Evolutionary conservation across 2,329 filamentous ascomycete species (phyloP).

Genomic region (Trichoderma breve): DNA sequence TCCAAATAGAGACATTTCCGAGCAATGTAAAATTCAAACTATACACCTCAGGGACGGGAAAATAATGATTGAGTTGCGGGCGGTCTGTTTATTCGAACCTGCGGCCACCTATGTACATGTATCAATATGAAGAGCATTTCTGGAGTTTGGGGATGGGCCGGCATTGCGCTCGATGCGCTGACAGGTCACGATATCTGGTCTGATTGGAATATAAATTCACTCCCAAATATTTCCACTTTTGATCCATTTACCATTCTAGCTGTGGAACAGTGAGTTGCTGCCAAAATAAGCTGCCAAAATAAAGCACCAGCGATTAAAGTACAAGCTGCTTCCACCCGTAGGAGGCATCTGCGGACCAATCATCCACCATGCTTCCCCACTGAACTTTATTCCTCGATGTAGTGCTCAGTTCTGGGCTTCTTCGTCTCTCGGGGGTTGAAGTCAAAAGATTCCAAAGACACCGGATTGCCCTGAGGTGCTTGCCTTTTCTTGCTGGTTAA

Average conservation of each 20-base stretch:
- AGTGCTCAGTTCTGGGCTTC: background rate
- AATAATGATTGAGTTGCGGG: background rate
- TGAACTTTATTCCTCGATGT: background rate
- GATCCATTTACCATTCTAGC: too few species aligned
- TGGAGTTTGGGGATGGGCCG: conserved; percentile 31
- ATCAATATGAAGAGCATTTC: conserved; percentile 32
- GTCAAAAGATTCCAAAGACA: background rate
- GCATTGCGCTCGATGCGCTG: conserved; percentile 19
- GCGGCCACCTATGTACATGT: conserved; percentile 24
- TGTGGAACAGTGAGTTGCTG: background rate
- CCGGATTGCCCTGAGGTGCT: background rate
- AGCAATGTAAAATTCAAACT: background rate
- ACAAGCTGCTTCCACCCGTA: too few species aligned
- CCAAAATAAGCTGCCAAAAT: background rate
- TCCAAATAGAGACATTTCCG: conserved; percentile 45
- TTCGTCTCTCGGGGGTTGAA: conserved; percentile 13
- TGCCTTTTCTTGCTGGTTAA: background rate
- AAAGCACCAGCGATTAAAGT: background rate
- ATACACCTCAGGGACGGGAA: background rate
- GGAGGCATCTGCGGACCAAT: background rate
- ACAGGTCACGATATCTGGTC: conserved; percentile 4
- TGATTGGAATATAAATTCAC: conserved; percentile 18
- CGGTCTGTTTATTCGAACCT: background rate
- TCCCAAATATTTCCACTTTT: background rate
- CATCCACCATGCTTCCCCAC: background rate